Base-by-base conservation (phyloP, 257 asterid genomes). In the Scutellaria galericulata region DNA sequence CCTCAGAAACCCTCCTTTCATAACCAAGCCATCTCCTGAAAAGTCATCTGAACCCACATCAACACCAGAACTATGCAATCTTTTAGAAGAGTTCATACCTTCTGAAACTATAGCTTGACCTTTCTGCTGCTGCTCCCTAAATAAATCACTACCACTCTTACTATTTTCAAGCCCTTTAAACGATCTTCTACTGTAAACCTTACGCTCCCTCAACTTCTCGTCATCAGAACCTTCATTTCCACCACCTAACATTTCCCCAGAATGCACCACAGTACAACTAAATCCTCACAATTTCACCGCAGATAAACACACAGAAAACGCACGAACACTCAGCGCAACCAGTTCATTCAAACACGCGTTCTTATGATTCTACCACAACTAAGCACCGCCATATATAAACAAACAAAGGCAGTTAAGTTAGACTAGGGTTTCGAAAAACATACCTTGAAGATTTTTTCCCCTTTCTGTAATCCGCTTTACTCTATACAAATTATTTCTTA, bases 181-280 rank as follows among this genome's bases (percentile, higher is more conserved):
- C 51, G 91, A 79, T 74, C 90, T 85, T 75, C 95, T 85, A 53
- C 85, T 73, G 66, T 89, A 86, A 40, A 91, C 96, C 77, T 87
- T 89, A 72, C 87, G 84, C 65, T 87, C 96, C 24, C 70, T 76
- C 79, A 78, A 57, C 78, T 72, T 84, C 45, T 78, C 86, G 27
- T 75, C 81, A 67, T 88, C 93, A 14, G 88, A 85, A 62, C 85
- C 90, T 56, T 85, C 90, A 65, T 70, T 76, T 73, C 87, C 96
- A 70, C 82, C 88, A 22, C 88, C 85, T 80, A 80, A 50, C 82
- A 84, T 81, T 64, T 71, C 41, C 68, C 71, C 73, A 41, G 50
- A 79, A 73, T 59, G 71, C 83, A 77, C 78, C 72, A 47, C 51
- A 27, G 44, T 58, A 60, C 76, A 10, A 75, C 54, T 52, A 65